phyloP scores from a whole-genome alignment of 306 rosid genomes.

The Medicago lupulina region DNA sequence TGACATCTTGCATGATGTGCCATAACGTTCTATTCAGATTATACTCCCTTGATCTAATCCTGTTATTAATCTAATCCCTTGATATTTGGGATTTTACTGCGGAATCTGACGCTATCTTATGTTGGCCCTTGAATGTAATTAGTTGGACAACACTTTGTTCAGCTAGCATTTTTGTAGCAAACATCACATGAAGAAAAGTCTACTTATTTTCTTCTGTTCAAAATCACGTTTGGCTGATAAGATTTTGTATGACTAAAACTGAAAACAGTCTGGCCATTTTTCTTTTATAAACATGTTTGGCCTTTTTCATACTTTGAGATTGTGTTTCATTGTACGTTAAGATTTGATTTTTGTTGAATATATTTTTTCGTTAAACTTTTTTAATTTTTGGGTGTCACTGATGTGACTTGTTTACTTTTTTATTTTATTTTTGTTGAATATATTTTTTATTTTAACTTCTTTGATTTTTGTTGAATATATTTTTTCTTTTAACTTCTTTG shows the following conservation, averaged over 20 bases:
- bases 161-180: slow-evolving; percentile 24
- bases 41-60: background rate
- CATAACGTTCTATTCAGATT: slow-evolving; percentile 13
- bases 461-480: slow-evolving; percentile 6
- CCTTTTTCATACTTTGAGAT: background rate
- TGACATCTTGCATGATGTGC: slow-evolving; percentile 20
- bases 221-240: slow-evolving; percentile 9
- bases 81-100: background rate
- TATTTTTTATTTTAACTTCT: background rate
- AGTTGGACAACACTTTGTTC: slow-evolving; percentile 18
- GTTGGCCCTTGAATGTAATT: slow-evolving; percentile 15
- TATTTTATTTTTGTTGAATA: slow-evolving; percentile 4
- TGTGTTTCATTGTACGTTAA: slow-evolving; percentile 11
- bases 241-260: slow-evolving; percentile 27
- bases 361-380: background rate
- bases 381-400: background rate
- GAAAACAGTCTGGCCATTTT: background rate
- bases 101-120: background rate
- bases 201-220: no score
- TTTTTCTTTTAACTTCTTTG: background rate
- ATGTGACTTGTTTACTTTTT: slow-evolving; percentile 7
- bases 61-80: slow-evolving; percentile 1
- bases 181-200: background rate
- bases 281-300: background rate
- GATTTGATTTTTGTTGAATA: slow-evolving; percentile 11